phyloP scores from a whole-genome alignment of 2,329 filamentous ascomycete species.

The Coniella vitis region DNA sequence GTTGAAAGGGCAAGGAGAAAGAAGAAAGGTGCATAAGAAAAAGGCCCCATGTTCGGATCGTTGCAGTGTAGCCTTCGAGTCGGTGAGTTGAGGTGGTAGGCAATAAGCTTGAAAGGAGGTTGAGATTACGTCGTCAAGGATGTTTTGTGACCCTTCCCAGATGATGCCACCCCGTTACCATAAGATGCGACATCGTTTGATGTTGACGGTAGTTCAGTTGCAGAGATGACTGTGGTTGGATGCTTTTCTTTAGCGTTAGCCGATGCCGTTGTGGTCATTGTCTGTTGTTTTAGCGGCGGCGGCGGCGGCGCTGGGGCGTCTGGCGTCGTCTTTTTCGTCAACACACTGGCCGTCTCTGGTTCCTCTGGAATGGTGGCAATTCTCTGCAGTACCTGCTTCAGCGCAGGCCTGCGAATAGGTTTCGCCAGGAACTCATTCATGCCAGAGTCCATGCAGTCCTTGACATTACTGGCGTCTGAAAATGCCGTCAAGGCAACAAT shows the following conservation, averaged over 20 bases:
- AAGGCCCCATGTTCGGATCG: no score
- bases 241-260: conserved; percentile 7
- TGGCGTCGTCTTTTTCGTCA: conserved; percentile 27
- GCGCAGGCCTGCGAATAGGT: conserved; percentile 70
- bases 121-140: neutral
- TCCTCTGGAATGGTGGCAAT: conserved; percentile 78
- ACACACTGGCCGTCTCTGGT: conserved; percentile 35
- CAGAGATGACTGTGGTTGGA: neutral
- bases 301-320: conserved; percentile 17
- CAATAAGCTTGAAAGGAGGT: neutral
- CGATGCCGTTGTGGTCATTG: no score
- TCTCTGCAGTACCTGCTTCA: conserved; percentile 81
- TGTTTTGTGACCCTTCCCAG: neutral
- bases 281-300: neutral
- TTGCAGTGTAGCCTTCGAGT: no score
- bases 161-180: conserved; percentile 10
- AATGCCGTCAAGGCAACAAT: conserved; percentile 91
- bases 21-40: no score
- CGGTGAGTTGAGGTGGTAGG: no score
- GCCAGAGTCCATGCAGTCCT: conserved; percentile 78
- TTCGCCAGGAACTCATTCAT: conserved; percentile 86
- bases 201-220: neutral
- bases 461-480: conserved; percentile 81
- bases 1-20: no score
- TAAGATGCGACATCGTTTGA: neutral